These are phyloP conservation scores for Artemisia annua DNA, from an alignment of 129 eudicot genomes.

Conservation along the genomic window DNA sequence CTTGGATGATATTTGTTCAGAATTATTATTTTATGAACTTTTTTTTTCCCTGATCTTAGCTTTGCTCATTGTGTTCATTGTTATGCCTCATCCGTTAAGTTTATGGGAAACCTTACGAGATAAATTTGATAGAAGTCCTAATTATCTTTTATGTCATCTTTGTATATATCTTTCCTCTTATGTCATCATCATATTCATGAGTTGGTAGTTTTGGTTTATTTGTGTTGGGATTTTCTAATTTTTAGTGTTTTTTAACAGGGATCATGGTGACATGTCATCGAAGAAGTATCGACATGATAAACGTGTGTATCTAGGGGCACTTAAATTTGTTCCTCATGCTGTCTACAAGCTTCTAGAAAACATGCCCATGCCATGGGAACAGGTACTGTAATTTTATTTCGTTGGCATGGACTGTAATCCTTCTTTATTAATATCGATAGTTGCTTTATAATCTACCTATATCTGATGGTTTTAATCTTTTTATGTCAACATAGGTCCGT, in stretches of 20 bases:
- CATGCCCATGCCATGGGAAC: slow-evolving; percentile 99
- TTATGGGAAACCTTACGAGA: too few species aligned
- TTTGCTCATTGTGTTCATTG: too few species aligned
- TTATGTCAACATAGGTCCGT: slow-evolving; percentile 58
- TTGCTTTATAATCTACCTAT: neutral
- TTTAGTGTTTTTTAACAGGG: slow-evolving; percentile 47
- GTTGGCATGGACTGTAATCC: neutral
- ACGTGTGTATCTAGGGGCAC: slow-evolving; percentile 95
- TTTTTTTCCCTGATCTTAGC: too few species aligned
- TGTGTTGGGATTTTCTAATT: neutral
- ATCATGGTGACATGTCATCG: slow-evolving; percentile 98
- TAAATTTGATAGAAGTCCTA: too few species aligned
- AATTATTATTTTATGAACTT: too few species aligned
- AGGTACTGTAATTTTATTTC: slow-evolving; percentile 43
- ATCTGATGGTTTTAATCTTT: neutral
- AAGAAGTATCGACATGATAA: slow-evolving; percentile 94
- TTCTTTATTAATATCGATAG: neutral
- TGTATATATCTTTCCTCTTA: too few species aligned
- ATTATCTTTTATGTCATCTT: too few species aligned
- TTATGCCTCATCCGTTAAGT: too few species aligned
- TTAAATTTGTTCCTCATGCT: slow-evolving; percentile 96
- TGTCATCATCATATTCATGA: too few species aligned
- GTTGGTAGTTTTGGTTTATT: too few species aligned
- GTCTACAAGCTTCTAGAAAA: slow-evolving; percentile 97
- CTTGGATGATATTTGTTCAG: too few species aligned